These are phyloP conservation scores for Metschnikowia sp. DNA, from an alignment of 805 yeast species.

Conservation along the genomic window DNA sequence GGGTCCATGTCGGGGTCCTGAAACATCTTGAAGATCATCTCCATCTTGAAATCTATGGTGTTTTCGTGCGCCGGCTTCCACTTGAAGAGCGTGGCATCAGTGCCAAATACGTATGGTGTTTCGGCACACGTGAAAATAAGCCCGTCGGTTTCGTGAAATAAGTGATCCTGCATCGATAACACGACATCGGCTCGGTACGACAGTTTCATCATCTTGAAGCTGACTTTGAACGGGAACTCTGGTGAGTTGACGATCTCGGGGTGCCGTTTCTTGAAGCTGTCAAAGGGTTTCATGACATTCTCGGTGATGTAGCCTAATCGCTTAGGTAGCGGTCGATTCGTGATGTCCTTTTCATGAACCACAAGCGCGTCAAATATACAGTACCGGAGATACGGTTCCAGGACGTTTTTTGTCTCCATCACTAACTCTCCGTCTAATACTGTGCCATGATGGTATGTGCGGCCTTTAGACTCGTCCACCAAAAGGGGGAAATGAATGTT, in stretches of 20 bases:
- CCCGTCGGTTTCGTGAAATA: constrained; percentile 92
- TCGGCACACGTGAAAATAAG: constrained; percentile 88
- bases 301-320: constrained; percentile 85
- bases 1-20: constrained; percentile 64
- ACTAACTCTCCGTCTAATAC: constrained; percentile 94
- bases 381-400: constrained; percentile 55
- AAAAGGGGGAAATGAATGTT: constrained; percentile 76
- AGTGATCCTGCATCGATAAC: constrained; percentile 61
- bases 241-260: constrained; percentile 68
- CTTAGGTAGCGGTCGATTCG: constrained; percentile 69
- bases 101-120: constrained; percentile 83
- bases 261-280: constrained; percentile 58
- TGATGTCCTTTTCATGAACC: constrained; percentile 69
- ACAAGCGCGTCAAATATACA: constrained; percentile 90
- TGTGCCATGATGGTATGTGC: constrained; percentile 77
- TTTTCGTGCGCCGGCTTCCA: constrained; percentile 99
- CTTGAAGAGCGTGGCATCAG: constrained; percentile 80
- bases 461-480: constrained; percentile 42
- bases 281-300: constrained; percentile 79
- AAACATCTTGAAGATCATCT: constrained; percentile 54
- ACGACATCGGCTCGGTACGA: constrained; percentile 76
- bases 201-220: constrained; percentile 83
- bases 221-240: constrained; percentile 77
- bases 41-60: constrained; percentile 81
- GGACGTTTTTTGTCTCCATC: constrained; percentile 59